Evolutionary conservation across 106 monocot genomes (phyloP), one percentile per base, ranked within the genome.

Genomic region (Triglochin maritima): DNA sequence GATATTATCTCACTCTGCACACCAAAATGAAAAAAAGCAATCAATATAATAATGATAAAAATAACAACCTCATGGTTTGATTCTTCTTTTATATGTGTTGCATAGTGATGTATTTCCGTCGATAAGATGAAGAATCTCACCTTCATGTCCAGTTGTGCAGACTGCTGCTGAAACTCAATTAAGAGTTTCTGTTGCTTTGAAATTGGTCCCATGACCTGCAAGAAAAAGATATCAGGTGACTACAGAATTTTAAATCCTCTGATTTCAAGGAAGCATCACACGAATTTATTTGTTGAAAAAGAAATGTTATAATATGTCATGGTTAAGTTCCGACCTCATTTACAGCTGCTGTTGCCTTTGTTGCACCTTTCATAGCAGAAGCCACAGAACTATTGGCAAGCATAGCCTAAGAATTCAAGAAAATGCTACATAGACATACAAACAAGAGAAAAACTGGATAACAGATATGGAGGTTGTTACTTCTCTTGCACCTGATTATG

Each of bases 1-100:
- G 95, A 85, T 76, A 96, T 96, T 87, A 96, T 90, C 76, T 96
- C 95, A 75, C 77, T 79, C 95, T 96, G 87, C 47, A 79, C 46
- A 65, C 29, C 29, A 29, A 29, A 29, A 29, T 29, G 29, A 64
- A 63, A 15, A 11, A 54, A 45, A 44, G 9, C 11, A 43, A 69
- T 16, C 44, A 57, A 17, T 4, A 60, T 17, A 43, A 3, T 55
- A n/a, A 55, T 12, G 11, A 55, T 55, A 9, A 50, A 47, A 17
- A 51, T 46, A 3, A 53, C 57, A 43, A 68, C 29, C 29, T 29
- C 29, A 29, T 29, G 29, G 29, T 29, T 29, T 29, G 29, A 29
- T 29, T 29, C 29, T 29, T 29, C 29, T 29, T 29, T 29, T 29
- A 29, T 29, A 29, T 0, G 29, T 29, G 29, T 29, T 29, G 29